Percentiles rank a stretch among this genome's conserved stretches.
Conservation (phyloP, 2,329 filamentous ascomycete genomes). For the Cordyceps javanica region DNA sequence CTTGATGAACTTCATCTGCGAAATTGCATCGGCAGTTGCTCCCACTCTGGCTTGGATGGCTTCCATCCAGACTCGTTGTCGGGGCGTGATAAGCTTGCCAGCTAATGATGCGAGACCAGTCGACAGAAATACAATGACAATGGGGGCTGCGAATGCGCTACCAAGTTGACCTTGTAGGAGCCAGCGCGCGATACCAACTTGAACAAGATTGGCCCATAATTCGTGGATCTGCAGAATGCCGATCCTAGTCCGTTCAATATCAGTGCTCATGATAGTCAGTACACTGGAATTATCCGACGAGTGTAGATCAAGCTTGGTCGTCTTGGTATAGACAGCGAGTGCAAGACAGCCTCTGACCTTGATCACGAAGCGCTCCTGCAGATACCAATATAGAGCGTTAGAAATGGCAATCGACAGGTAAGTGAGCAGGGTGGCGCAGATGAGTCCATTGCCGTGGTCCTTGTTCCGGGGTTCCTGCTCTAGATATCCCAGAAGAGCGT, state of each 20-base stretch:
- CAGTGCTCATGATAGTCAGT: constrained; percentile 35
- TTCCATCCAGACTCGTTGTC: constrained; percentile 10
- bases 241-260: constrained; percentile 31
- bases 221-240: constrained; percentile 29
- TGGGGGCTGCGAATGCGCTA: constrained; percentile 24
- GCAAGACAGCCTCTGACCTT: constrained; percentile 20
- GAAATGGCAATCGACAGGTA: constrained; percentile 29
- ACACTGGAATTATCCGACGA: constrained; percentile 26
- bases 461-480: constrained; percentile 11
- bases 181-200: neutral
- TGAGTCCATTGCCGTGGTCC: constrained; percentile 28
- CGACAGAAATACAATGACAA: constrained; percentile 31
- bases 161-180: neutral
- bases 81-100: neutral
- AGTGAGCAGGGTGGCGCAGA: constrained; percentile 27
- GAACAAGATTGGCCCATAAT: constrained; percentile 20
- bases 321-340: constrained; percentile 20
- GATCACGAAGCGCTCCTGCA: constrained; percentile 22
- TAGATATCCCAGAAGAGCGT: constrained; percentile 24
- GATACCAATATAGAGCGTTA: constrained; percentile 28
- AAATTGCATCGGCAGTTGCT: neutral
- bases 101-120: constrained; percentile 14
- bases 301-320: constrained; percentile 19
- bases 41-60: constrained; percentile 8
- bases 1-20: constrained; percentile 8